Percentiles rank a stretch among this genome's conserved stretches.
phyloP scores from a whole-genome alignment of 2,329 filamentous ascomycete species.

The Cladophialophora carrionii region DNA sequence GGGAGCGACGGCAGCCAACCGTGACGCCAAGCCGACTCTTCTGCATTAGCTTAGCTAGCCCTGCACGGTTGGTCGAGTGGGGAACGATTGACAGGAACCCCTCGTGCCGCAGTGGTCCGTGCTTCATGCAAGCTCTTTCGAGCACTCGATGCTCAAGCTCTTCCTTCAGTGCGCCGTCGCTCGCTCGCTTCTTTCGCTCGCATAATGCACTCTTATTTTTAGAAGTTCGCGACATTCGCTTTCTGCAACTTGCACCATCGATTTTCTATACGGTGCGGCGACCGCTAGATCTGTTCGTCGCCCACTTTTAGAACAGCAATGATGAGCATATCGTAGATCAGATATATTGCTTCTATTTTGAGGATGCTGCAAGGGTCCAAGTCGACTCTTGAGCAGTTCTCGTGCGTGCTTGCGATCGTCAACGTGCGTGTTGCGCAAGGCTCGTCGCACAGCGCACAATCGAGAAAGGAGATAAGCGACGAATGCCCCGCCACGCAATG shows the following conservation, averaged over 20 bases:
- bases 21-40: slow-evolving; percentile 33
- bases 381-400: background rate
- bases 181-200: background rate
- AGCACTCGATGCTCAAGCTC: background rate
- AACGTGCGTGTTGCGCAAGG: background rate
- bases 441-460: slow-evolving; percentile 11
- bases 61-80: background rate
- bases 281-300: background rate
- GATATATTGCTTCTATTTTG: slow-evolving; percentile 12
- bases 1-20: slow-evolving; percentile 35
- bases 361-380: background rate
- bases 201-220: slow-evolving; percentile 7
- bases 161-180: slow-evolving; percentile 13
- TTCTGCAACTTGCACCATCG: background rate
- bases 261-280: background rate
- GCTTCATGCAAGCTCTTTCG: slow-evolving; percentile 14
- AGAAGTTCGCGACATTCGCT: background rate
- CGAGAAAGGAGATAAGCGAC: slow-evolving; percentile 4
- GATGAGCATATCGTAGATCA: background rate
- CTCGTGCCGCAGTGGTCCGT: background rate
- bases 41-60: slow-evolving; percentile 28
- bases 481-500: background rate
- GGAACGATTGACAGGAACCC: slow-evolving; percentile 6
- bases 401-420: background rate
- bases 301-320: background rate